Conservation (phyloP, 768 basidiomycete species). For the Auriscalpium vulgare region DNA sequence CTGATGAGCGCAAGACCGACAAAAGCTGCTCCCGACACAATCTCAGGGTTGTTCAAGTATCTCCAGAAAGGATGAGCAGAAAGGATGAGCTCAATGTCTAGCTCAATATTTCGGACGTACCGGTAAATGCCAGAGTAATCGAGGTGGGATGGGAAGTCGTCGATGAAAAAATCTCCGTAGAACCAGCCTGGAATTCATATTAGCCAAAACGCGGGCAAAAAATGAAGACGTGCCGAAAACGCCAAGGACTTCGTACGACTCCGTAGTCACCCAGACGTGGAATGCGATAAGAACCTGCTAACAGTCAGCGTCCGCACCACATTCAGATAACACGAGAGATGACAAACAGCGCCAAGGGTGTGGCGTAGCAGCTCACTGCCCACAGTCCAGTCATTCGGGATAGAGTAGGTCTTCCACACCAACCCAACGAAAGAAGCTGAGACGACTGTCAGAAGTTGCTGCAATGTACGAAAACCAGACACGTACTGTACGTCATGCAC, state of each 20-base stretch:
- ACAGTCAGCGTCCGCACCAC: neutral
- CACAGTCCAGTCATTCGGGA: slow-evolving; percentile 79
- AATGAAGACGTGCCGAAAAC: slow-evolving; percentile 60
- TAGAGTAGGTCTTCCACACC: slow-evolving; percentile 83
- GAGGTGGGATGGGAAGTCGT: slow-evolving; percentile 81
- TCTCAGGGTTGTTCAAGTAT: slow-evolving; percentile 91
- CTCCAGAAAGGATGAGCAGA: slow-evolving; percentile 26
- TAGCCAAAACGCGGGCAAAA: neutral
- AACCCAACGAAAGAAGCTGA: slow-evolving; percentile 80
- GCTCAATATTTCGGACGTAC: slow-evolving; percentile 29
- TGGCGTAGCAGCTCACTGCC: slow-evolving; percentile 84
- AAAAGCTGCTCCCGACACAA: slow-evolving; percentile 93
- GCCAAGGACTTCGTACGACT: slow-evolving; percentile 89
- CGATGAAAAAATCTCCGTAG: slow-evolving; percentile 96
- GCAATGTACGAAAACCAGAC: neutral
- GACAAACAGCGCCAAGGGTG: slow-evolving; percentile 75
- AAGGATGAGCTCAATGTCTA: neutral
- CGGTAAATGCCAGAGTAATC: slow-evolving; percentile 98
- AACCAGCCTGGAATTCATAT: slow-evolving; percentile 70
- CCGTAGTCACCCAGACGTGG: slow-evolving; percentile 86
- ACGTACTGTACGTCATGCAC: slow-evolving; percentile 89
- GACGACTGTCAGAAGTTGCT: neutral
- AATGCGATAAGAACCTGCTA: slow-evolving; percentile 71
- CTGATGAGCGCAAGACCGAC: slow-evolving; percentile 90
- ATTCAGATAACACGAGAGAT: neutral